phyloP scores from a whole-genome alignment of 2,329 filamentous ascomycete genomes.

The Huntiella moniliformis region DNA sequence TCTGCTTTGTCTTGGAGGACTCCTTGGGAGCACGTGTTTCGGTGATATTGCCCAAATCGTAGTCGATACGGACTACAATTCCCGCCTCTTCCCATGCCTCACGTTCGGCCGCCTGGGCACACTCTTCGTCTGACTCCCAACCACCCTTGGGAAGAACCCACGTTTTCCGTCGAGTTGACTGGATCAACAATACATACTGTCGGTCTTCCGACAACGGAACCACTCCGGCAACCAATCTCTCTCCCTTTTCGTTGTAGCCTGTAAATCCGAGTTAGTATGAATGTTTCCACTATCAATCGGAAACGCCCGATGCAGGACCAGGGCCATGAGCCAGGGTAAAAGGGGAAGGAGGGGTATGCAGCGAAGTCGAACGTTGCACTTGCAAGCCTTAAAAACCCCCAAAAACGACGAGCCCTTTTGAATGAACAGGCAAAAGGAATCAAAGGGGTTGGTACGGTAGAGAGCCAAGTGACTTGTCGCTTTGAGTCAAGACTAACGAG shows the following conservation, averaged over 20 bases:
- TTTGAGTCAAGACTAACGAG: background rate
- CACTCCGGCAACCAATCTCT: slow-evolving; percentile 85
- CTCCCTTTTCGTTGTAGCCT: slow-evolving; percentile 87
- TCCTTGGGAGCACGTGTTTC: slow-evolving; percentile 70
- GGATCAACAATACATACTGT: slow-evolving; percentile 76
- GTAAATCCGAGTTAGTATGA: slow-evolving; percentile 13
- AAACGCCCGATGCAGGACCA: background rate
- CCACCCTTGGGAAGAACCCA: slow-evolving; percentile 98
- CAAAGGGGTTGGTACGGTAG: background rate
- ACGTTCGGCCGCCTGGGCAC: slow-evolving; percentile 63
- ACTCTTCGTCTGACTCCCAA: slow-evolving; percentile 89
- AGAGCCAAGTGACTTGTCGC: background rate
- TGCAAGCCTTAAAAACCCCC: slow-evolving; percentile 1
- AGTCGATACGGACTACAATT: slow-evolving; percentile 66
- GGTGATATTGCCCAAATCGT: slow-evolving; percentile 69
- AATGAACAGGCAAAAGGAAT: background rate
- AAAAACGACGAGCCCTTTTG: slow-evolving; percentile 2
- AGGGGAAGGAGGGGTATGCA: slow-evolving; percentile 11
- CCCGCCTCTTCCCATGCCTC: slow-evolving; percentile 98
- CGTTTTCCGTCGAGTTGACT: slow-evolving; percentile 73
- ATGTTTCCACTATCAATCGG: background rate
- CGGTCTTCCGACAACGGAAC: slow-evolving; percentile 79
- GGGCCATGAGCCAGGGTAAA: slow-evolving; percentile 7
- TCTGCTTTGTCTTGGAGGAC: slow-evolving; percentile 39
- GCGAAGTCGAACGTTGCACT: background rate